Evolutionary conservation across 768 basidiomycete genomes (phyloP).

Genomic region (Mycena kentingensis): DNA sequence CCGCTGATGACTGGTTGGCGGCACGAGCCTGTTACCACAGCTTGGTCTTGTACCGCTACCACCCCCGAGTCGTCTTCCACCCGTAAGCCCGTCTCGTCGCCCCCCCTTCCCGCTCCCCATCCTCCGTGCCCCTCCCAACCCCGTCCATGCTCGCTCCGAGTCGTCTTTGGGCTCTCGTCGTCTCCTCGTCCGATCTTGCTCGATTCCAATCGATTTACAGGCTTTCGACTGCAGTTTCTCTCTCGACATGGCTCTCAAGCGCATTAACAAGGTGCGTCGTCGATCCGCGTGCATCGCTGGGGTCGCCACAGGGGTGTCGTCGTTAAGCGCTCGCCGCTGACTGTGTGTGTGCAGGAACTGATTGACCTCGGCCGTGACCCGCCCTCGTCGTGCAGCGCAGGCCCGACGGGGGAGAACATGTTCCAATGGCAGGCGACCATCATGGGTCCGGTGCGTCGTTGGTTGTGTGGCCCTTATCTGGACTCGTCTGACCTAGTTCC

Average conservation of each 20-base stretch:
- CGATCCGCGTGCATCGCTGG: conserved; percentile 4
- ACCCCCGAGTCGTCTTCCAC: conserved; percentile 30
- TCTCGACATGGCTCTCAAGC: conserved; percentile 88
- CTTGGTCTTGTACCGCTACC: conserved; percentile 57
- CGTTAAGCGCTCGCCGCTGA: conserved; percentile 22
- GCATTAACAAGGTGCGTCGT: conserved; percentile 91
- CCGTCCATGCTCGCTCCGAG: conserved; percentile 21
- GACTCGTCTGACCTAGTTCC: conserved; percentile 4
- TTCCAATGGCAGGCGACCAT: conserved; percentile 99
- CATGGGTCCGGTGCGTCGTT: conserved; percentile 93
- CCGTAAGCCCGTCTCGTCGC: conserved; percentile 16
- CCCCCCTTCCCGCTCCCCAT: conserved; percentile 24
- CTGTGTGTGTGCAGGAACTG: conserved; percentile 85
- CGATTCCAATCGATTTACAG: conserved; percentile 38
- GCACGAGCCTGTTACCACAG: conserved; percentile 36
- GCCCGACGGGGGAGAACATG: conserved; percentile 96
- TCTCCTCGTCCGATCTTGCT: conserved; percentile 41
- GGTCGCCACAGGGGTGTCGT: conserved; percentile 14
- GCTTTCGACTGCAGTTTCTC: conserved; percentile 19
- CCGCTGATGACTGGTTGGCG: too few species aligned
- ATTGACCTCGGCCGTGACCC: conserved; percentile 99
- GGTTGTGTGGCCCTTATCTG: too few species aligned
- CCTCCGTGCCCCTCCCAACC: conserved; percentile 31
- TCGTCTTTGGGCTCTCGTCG: conserved; percentile 21
- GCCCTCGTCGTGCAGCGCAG: conserved; percentile 98